Conservation (phyloP, 768 basidiomycete species). For the Favolaschia claudopus region DNA sequence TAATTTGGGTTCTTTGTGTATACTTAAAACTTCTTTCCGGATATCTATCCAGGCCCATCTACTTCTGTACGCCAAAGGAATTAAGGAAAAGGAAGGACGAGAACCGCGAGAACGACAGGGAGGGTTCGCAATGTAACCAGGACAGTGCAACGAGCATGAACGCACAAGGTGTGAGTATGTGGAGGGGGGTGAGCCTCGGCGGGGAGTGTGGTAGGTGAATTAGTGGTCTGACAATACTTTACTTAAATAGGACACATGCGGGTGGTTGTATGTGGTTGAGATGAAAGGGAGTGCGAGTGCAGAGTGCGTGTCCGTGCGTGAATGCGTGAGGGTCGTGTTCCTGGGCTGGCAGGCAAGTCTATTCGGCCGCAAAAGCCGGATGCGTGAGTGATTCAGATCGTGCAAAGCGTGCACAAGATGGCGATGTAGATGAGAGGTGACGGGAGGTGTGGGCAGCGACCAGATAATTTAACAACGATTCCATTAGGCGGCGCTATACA, state of each 20-base stretch:
- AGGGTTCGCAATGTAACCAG: constrained; percentile 5
- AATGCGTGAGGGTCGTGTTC: constrained; percentile 26
- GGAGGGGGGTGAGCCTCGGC: constrained; percentile 1
- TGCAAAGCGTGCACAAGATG: constrained; percentile 25
- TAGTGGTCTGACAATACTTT: constrained; percentile 23
- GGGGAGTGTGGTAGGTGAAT: constrained; percentile 10
- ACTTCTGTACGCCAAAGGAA: constrained; percentile 20
- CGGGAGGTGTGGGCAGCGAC: not conserved
- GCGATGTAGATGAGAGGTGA: constrained; percentile 17
- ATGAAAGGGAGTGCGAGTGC: constrained; percentile 18
- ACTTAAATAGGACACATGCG: constrained; percentile 24
- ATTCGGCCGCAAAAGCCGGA: constrained; percentile 7
- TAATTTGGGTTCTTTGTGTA: constrained; percentile 22
- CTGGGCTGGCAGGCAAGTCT: constrained; percentile 22
- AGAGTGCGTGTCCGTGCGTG: constrained; percentile 25
- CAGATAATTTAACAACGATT: constrained; percentile 9
- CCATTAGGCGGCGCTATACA: constrained; percentile 75
- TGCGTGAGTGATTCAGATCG: constrained; percentile 25
- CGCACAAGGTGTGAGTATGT: constrained; percentile 17
- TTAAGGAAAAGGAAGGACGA: constrained; percentile 3
- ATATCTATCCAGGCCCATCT: constrained; percentile 19
- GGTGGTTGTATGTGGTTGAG: constrained; percentile 12
- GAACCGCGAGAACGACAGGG: constrained; percentile 12
- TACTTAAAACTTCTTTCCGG: constrained; percentile 13
- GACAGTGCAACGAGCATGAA: constrained; percentile 23